Conservation (phyloP, 768 basidiomycete species). For the Xerocomellus intermedius region DNA sequence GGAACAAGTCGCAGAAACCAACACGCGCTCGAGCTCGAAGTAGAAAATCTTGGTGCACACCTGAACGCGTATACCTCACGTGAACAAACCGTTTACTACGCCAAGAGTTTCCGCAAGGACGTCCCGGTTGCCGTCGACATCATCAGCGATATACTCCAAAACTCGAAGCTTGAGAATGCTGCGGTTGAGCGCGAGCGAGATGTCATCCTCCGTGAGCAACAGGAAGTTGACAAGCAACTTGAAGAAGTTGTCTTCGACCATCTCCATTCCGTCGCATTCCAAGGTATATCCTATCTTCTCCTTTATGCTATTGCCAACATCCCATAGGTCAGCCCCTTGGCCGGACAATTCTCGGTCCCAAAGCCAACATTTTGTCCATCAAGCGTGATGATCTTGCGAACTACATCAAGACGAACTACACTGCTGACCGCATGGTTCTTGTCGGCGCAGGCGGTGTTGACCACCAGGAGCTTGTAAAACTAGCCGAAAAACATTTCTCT, state of each 20-base stretch:
- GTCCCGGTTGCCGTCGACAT: constrained; percentile 90
- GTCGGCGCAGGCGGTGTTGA: constrained; percentile 96
- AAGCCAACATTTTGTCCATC: constrained; percentile 94
- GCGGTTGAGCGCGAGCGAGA: constrained; percentile 96
- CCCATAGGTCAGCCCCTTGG: constrained; percentile 86
- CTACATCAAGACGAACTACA: constrained; percentile 98
- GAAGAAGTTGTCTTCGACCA: constrained; percentile 99
- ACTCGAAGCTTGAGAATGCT: constrained; percentile 83
- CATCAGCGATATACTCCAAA: constrained; percentile 96
- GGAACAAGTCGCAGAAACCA: constrained; percentile 89
- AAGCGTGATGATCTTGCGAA: constrained; percentile 80
- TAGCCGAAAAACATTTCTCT: constrained; percentile 93
- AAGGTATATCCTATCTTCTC: constrained; percentile 50
- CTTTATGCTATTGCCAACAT: constrained; percentile 8
- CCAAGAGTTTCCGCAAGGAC: constrained; percentile 97
- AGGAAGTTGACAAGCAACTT: constrained; percentile 97
- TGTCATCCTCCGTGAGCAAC: constrained; percentile 95
- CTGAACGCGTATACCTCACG: constrained; percentile 98
- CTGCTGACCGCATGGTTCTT: constrained; percentile 97
- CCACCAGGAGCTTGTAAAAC: constrained; percentile 88
- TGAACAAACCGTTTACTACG: constrained; percentile 99
- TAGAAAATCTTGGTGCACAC: constrained; percentile 96
- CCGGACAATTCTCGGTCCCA: constrained; percentile 95
- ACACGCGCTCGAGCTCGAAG: constrained; percentile 90
- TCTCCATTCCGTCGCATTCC: constrained; percentile 94